Conservation (phyloP, 805 yeast genomes). For the Clavispora vitiphila region DNA sequence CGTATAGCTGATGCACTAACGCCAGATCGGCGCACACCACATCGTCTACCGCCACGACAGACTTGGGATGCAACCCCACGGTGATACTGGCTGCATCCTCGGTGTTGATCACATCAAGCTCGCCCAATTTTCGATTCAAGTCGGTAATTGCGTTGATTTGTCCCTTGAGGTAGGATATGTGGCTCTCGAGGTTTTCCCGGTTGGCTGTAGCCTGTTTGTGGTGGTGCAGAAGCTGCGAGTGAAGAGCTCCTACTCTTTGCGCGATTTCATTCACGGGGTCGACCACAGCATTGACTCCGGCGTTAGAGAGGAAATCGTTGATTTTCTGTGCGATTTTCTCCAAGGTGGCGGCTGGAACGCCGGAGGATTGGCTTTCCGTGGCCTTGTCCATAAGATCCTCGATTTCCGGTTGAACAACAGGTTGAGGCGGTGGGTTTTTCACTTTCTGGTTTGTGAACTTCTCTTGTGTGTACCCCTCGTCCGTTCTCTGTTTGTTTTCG, state of each 20-base stretch:
- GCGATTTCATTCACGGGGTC: constrained; percentile 6
- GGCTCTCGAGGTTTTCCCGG: constrained; percentile 25
- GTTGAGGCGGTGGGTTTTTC: neutral
- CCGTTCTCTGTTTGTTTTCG: too few relatives aligned
- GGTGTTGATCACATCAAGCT: constrained; percentile 22
- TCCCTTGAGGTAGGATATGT: constrained; percentile 22
- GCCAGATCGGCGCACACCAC: constrained; percentile 36
- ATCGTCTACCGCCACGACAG: constrained; percentile 26
- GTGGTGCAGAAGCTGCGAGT: constrained; percentile 31
- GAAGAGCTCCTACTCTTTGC: constrained; percentile 24
- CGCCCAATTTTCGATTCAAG: constrained; percentile 23
- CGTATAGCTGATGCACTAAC: constrained; percentile 52
- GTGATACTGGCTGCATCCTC: constrained; percentile 15
- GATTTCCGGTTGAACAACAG: neutral
- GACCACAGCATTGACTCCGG: constrained; percentile 11
- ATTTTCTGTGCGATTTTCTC: constrained; percentile 12
- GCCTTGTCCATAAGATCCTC: constrained; percentile 16
- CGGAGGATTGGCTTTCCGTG: constrained; percentile 4
- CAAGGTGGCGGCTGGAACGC: neutral
- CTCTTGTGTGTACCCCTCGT: too few relatives aligned
- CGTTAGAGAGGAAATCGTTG: constrained; percentile 7
- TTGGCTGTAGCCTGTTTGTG: constrained; percentile 33
- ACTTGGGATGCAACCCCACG: constrained; percentile 4
- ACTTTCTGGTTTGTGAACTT: too few relatives aligned
- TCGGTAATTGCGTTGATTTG: constrained; percentile 20